phyloP scores from a whole-genome alignment of 2,329 filamentous ascomycete species.

The Helicocarpus griseus region DNA sequence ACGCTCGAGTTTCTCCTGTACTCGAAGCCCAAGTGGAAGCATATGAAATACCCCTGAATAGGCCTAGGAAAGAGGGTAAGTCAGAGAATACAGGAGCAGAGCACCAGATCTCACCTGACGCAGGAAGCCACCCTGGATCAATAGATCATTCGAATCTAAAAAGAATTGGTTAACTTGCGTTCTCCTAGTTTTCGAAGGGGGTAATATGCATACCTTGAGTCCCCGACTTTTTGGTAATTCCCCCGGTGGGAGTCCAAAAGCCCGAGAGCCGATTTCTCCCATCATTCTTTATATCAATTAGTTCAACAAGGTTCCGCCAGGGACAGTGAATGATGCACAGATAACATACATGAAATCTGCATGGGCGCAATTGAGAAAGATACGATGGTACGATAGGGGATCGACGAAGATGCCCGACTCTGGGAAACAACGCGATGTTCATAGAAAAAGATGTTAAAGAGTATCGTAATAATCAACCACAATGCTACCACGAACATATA shows the following conservation, averaged over 20 bases:
- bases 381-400: background rate
- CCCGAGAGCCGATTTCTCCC: constrained; percentile 55
- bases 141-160: constrained; percentile 55
- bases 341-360: constrained; percentile 28
- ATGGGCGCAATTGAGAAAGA: constrained; percentile 7
- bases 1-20: constrained; percentile 77
- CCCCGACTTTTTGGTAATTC: constrained; percentile 48
- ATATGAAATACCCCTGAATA: constrained; percentile 89
- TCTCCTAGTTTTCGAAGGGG: background rate
- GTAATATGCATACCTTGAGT: constrained; percentile 26
- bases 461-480: background rate
- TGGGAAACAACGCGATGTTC: background rate
- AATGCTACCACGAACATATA: background rate
- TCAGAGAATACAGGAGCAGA: background rate
- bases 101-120: constrained; percentile 49
- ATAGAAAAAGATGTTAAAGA: background rate
- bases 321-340: background rate
- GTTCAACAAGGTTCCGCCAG: background rate
- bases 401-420: background rate
- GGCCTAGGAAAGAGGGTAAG: constrained; percentile 42
- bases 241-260: constrained; percentile 70
- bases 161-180: background rate
- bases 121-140: constrained; percentile 62
- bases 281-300: constrained; percentile 37
- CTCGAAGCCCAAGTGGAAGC: constrained; percentile 73